Evolutionary conservation across 306 rosid genomes (phyloP), one percentile per base, ranked within the genome.

Genomic region (Argentina anserina): DNA sequence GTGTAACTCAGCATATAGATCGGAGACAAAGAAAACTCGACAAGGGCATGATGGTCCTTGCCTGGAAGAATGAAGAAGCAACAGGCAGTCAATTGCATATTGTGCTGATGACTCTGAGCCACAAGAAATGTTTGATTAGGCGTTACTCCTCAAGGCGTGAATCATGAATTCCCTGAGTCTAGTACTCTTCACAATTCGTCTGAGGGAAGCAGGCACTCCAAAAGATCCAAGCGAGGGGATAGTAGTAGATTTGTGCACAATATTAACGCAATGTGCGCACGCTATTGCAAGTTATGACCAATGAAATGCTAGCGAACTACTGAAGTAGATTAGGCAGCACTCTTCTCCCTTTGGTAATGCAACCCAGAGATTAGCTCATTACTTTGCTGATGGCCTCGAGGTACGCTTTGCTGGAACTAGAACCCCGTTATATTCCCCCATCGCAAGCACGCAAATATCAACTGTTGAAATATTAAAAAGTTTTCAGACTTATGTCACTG

Each of bases 311-410:
- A 68, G 9, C 23, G 68, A 79, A 34, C 58, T 73, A 7, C 78
- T 85, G 7, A 63, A 43, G 39, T 66, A 74, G 61, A 76, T 85
- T 18, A 59, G 78, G 70, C 80, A 70, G 25, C 59, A 74, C 26
- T 65, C 89, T 70, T 79, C 80, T n/a, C 68, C 84, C 0, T 53
- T 17, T 34, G 81, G 89, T 41, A 81, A 79, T 62, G 80, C 79
- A 2, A 66, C 69, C 11, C 81, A 85, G 47, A 79, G 84, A 66
- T 33, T 79, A 61, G 84, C 86, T 46, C 69, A 85, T 62, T 79
- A 76, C 89, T 81, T 85, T 63, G 81, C 77, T 1, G 73, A 85
- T 43, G 86, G 79, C 63, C 84, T 85, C 0, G 86, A 85, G 65
- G 79, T 74, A 14, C 84, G 82, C n/a, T 72, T 85, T 50, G 79